Percentiles rank a stretch among this genome's conserved stretches.
Evolutionary conservation across 129 eudicot species (phyloP).

Genomic region (Artemisia argyi): DNA sequence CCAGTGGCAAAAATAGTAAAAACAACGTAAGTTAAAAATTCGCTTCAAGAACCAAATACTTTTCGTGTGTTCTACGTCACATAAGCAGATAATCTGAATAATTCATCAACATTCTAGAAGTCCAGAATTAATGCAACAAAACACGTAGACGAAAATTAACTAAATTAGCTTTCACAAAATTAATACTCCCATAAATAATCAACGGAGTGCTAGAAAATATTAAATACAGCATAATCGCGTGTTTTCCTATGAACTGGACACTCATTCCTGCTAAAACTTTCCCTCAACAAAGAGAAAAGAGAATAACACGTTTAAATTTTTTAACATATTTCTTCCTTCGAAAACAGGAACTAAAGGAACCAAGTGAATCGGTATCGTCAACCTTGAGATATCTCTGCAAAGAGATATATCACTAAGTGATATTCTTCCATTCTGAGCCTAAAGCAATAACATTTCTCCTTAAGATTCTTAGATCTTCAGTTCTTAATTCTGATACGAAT

Average conservation of each 20-base stretch:
- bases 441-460: neutral
- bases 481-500: neutral
- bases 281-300: too few relatives aligned
- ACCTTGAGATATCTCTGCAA: neutral
- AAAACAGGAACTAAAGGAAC: neutral
- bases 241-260: too few relatives aligned
- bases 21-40: too few relatives aligned
- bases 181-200: too few relatives aligned
- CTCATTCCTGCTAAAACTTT: too few relatives aligned
- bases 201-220: too few relatives aligned
- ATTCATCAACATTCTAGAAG: neutral
- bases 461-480: neutral
- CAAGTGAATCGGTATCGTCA: neutral
- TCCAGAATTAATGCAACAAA: neutral
- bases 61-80: too few relatives aligned
- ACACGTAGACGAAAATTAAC: neutral
- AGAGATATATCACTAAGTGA: neutral
- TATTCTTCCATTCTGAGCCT: neutral
- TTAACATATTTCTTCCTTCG: neutral
- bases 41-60: too few relatives aligned
- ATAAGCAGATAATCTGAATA: too few relatives aligned
- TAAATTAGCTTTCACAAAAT: neutral
- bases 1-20: too few relatives aligned
- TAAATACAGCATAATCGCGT: too few relatives aligned
- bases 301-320: neutral